Evolutionary conservation across 139 green algal species (phyloP).

Genomic region (Chlamydomonas incerta): DNA sequence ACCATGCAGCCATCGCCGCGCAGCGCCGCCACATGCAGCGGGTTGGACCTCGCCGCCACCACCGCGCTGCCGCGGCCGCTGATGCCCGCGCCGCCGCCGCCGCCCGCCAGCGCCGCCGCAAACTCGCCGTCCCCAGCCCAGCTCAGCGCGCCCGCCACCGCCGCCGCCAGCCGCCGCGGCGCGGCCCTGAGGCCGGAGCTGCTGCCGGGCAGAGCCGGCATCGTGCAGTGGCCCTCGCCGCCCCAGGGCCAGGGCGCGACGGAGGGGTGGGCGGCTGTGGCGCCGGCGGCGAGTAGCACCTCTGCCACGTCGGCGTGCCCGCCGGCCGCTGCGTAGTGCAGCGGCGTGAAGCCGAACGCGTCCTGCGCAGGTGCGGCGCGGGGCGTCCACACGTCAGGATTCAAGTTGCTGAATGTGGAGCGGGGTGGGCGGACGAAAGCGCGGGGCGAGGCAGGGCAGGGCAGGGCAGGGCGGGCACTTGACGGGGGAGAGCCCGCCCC

Average conservation of each 20-base stretch:
- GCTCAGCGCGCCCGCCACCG: background rate
- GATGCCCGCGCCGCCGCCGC: background rate
- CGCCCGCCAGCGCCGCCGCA: background rate
- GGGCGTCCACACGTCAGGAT: too few relatives aligned
- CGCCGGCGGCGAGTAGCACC: slow-evolving; percentile 30
- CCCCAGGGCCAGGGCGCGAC: background rate
- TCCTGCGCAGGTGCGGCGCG: background rate
- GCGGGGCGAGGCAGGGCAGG: too few relatives aligned
- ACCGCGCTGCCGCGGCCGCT: too few relatives aligned
- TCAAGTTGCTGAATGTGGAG: too few relatives aligned
- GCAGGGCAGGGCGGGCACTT: too few relatives aligned
- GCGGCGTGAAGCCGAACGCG: slow-evolving; percentile 32
- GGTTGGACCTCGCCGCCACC: background rate
- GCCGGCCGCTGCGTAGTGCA: slow-evolving; percentile 24
- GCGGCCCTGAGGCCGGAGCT: too few relatives aligned
- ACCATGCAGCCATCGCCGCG: background rate
- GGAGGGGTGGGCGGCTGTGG: background rate
- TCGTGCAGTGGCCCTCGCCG: background rate
- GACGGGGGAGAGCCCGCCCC: too few relatives aligned
- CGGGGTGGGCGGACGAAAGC: too few relatives aligned
- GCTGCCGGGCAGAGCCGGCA: background rate
- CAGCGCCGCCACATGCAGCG: slow-evolving; percentile 21
- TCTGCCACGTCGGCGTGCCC: slow-evolving; percentile 35
- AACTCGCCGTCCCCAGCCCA: too few relatives aligned
- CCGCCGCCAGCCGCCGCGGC: too few relatives aligned